These are phyloP conservation scores for Solanum hybrid DNA, from an alignment of 305 asterid genomes.

Conservation along the genomic window DNA sequence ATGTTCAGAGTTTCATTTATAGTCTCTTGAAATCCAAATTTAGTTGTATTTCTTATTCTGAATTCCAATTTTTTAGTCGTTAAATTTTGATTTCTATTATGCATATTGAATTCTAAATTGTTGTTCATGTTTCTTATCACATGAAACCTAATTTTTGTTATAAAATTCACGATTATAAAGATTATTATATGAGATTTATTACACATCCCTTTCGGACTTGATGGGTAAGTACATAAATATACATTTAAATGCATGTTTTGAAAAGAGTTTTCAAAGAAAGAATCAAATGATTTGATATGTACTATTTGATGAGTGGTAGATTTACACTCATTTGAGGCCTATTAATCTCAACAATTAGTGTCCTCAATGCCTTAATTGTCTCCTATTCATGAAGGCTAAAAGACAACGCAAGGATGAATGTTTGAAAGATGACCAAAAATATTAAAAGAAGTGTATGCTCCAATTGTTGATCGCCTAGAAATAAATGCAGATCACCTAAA, in stretches of 20 bases:
- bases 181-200: not conserved
- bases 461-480: not conserved
- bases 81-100: not conserved
- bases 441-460: not conserved
- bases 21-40: not conserved
- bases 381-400: not conserved
- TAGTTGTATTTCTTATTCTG: not conserved
- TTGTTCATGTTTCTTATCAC: not conserved
- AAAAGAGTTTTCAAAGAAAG: not conserved
- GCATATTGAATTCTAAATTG: not conserved
- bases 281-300: not conserved
- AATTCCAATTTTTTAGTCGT: too few relatives aligned
- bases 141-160: not conserved
- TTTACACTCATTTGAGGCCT: not conserved
- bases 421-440: not conserved
- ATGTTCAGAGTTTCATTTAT: not conserved
- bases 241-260: not conserved
- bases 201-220: not conserved
- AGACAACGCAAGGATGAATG: not conserved
- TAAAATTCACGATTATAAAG: not conserved
- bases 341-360: not conserved
- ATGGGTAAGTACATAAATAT: not conserved
- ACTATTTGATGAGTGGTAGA: not conserved
- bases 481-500: not conserved
- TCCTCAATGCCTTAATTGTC: not conserved